Percentiles rank a stretch among this genome's conserved stretches.
These are phyloP conservation scores for Starmera quercuum DNA, from an alignment of 805 yeast species.

Conservation along the genomic window DNA sequence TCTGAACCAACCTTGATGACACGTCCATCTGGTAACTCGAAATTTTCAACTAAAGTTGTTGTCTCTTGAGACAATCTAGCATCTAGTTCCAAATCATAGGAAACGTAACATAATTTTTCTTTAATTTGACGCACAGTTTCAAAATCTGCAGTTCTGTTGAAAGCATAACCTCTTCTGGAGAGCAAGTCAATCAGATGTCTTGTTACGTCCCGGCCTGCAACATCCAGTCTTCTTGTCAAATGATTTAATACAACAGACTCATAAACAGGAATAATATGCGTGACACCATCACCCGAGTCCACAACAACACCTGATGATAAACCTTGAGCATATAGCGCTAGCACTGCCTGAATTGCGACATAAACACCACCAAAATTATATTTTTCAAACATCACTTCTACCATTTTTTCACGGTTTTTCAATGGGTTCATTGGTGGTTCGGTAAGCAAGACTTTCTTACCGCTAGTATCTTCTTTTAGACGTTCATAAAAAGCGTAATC, in stretches of 20 bases:
- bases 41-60: conserved; percentile 85
- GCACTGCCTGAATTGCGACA: conserved; percentile 96
- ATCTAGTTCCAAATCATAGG: conserved; percentile 89
- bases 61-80: conserved; percentile 84
- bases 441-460: conserved; percentile 78
- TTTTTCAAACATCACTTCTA: conserved; percentile 87
- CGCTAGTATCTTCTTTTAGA: conserved; percentile 74
- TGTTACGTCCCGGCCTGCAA: conserved; percentile 98
- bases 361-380: conserved; percentile 89
- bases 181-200: conserved; percentile 85
- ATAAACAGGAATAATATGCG: conserved; percentile 96
- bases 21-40: conserved; percentile 96
- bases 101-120: conserved; percentile 91
- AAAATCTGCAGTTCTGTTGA: conserved; percentile 97
- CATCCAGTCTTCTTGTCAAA: conserved; percentile 84
- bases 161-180: conserved; percentile 94
- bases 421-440: conserved; percentile 98
- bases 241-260: conserved; percentile 96
- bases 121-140: conserved; percentile 98
- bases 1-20: conserved; percentile 90
- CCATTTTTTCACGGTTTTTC: conserved; percentile 85
- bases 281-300: conserved; percentile 98
- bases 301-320: conserved; percentile 95
- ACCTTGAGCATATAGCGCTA: conserved; percentile 96
- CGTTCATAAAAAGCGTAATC: conserved; percentile 93